phyloP scores from a whole-genome alignment of 495 filamentous ascomycete genomes.

The Penicillium atrosanguineum region DNA sequence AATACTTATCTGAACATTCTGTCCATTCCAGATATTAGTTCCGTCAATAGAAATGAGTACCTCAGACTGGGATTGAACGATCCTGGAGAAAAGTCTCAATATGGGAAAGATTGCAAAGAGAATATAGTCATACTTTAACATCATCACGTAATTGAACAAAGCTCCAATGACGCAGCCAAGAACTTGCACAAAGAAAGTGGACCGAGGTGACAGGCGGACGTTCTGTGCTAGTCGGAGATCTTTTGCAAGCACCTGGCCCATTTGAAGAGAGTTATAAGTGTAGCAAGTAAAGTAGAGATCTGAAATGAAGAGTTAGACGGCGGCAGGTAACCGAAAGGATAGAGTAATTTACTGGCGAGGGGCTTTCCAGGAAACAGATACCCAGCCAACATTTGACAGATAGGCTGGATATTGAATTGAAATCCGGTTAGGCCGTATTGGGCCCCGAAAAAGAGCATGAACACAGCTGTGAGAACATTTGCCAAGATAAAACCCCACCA shows the following conservation, averaged over 20 bases:
- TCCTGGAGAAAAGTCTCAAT: slow-evolving; percentile 8
- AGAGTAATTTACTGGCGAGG: too few relatives aligned
- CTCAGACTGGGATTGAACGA: slow-evolving; percentile 29
- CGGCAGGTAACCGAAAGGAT: too few relatives aligned
- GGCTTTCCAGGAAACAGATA: slow-evolving; percentile 35
- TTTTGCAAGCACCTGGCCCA: slow-evolving; percentile 28
- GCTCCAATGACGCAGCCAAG: slow-evolving; percentile 35
- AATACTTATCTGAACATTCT: slow-evolving; percentile 36
- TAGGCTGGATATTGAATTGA: slow-evolving; percentile 27
- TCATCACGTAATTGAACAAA: slow-evolving; percentile 39
- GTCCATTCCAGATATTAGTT: slow-evolving; percentile 40
- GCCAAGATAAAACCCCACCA: slow-evolving; percentile 51
- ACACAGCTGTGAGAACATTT: slow-evolving; percentile 31
- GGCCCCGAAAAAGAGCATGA: slow-evolving; percentile 34
- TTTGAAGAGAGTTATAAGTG: slow-evolving; percentile 28
- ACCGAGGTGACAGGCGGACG: slow-evolving; percentile 29
- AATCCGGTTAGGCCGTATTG: slow-evolving; percentile 41
- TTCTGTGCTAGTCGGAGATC: slow-evolving; percentile 42
- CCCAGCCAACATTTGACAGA: slow-evolving; percentile 38
- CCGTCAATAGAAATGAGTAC: slow-evolving; percentile 37
- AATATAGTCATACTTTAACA: slow-evolving; percentile 13
- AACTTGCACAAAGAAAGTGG: slow-evolving; percentile 36
- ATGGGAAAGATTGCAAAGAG: not conserved
- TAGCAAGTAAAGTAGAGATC: slow-evolving; percentile 29
- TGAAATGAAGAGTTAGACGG: too few relatives aligned